Evolutionary conservation across 2,329 filamentous ascomycete genomes (phyloP), one percentile per base, ranked within the genome.

Genomic region (Ceratocystis destructans): DNA sequence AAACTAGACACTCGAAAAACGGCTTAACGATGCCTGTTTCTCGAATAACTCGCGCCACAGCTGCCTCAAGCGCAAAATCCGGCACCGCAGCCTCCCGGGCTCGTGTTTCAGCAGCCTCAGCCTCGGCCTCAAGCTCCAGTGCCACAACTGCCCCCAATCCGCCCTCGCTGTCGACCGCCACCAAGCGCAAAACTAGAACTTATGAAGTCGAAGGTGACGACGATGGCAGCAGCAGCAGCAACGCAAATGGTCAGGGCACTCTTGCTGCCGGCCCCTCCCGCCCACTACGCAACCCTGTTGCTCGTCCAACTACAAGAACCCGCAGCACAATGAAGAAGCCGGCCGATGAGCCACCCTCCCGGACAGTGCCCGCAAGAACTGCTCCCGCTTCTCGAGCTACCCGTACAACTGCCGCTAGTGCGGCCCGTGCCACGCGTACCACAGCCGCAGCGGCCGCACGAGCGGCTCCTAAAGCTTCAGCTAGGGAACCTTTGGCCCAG

Each of bases 171-270:
- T 50, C 62, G 7, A 55, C 62, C n/a, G 64, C 62, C 72, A 65
- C 48, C 55, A 68, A 68, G 61, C 67, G 84, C 69, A 87, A 86
- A 75, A 79, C 78, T 41, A 77, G 80, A 67, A 72, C 78, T 15
- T 82, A 85, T 61, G 82, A 84, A 53, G 72, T 73, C 17, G 79
- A 81, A 17, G 78, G 82, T 59, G 78, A 81, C n/a, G 76, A 77
- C 59, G 74, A 77, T 50, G 73, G 77, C 68, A 2, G 2, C 22
- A 25, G 2, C 2, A 75, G 77, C 61, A 70, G 72, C 45, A 70
- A 74, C 37, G 67, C 72, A 69, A 69, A 74, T 65, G 70, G 77
- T 76, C 70, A 72, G 76, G 41, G 74, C 75, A n/a, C 76, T 83
- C 20, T 37, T 17, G 37, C 53, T 28, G 62, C 41, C n/a, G 45